Base-by-base conservation (phyloP, 1,284 basidiomycete genomes). In the Neonothopanus nambi region DNA sequence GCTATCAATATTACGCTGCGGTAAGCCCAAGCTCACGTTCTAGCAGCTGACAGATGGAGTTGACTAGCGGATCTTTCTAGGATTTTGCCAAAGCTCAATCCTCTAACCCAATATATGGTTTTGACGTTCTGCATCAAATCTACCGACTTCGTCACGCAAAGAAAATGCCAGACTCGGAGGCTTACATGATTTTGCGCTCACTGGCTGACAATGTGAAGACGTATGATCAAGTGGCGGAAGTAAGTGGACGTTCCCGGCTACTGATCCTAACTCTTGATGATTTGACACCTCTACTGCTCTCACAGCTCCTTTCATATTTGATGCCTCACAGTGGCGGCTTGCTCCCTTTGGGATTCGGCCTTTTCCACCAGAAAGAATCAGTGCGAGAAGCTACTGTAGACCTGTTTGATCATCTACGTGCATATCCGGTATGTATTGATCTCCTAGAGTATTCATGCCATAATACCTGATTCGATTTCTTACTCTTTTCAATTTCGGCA, bases 171-270 rank as follows among this genome's bases (percentile, higher is more conserved):
- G 78, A 83, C 52, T 65, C 71, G 1, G 91, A 93, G 67, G 79
- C 78, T 0, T 81, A 85, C 57, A 61, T 82, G 33, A 89, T 93
- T 51, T 82, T 87, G 65, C 73, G 77, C 4, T 77, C 80, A 0
- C 67, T 94, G 13, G 76, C 80, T 0, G 75, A 81, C 23, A 74
- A 72, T 15, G 71, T 87, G 13, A 73, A 74, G 51, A 75, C 78
- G 0, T 88, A 91, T 61, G 86, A 89, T 28, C 85, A 97, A 70
- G 87, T 95, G 2, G 80, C 92, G 5, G 94, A 98, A 81, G 95
- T 93, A 62, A 56, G 81, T 69, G 44, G 37, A n/a, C 18, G 30
- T 51, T 23, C 18, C 30, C 7, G 21, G 24, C 36, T 20, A 47
- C 28, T 21, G 30, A 37, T 43, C 33, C n/a, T 44, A n/a, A n/a